phyloP scores from a whole-genome alignment of 106 monocot species.

The Dioscorea dumetorum region DNA sequence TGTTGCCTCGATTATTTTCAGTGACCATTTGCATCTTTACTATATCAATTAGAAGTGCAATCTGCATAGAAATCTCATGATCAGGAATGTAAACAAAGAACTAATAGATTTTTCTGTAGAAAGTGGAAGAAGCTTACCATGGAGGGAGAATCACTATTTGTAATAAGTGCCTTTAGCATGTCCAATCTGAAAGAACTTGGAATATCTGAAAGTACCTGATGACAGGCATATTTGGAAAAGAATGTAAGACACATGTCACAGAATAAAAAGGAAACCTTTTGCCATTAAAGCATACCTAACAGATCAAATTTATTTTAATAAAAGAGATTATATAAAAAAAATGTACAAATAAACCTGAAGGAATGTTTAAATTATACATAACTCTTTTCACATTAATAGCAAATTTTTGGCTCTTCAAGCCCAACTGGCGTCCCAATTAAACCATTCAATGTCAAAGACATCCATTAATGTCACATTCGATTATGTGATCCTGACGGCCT shows the following conservation, averaged over 20 bases:
- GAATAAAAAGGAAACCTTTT: neutral
- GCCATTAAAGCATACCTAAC: too few species aligned
- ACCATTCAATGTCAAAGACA: too few species aligned
- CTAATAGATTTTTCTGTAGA: neutral
- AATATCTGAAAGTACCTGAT: constrained; percentile 76
- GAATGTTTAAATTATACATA: too few species aligned
- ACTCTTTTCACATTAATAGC: too few species aligned
- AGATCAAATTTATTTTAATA: too few species aligned
- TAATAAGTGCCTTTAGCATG: constrained; percentile 62
- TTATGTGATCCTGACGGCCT: too few species aligned
- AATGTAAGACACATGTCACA: constrained; percentile 4
- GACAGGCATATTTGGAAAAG: neutral
- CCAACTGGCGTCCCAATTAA: too few species aligned
- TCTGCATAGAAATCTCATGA: constrained; percentile 22
- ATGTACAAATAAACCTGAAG: too few species aligned
- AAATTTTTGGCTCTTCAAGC: too few species aligned
- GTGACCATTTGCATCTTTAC: constrained; percentile 43
- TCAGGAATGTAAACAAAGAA: neutral
- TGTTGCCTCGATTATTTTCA: constrained; percentile 12
- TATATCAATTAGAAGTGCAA: constrained; percentile 78
- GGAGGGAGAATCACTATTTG: constrained; percentile 59
- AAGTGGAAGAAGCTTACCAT: constrained; percentile 42
- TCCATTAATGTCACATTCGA: too few species aligned
- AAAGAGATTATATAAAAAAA: too few species aligned
- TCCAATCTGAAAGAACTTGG: constrained; percentile 56